A percentile compares a stretch with the other conserved stretches of the same genome.
These are phyloP conservation scores for Schwanniomyces sp. DNA, from an alignment of 805 yeast genomes.

Conservation along the genomic window DNA sequence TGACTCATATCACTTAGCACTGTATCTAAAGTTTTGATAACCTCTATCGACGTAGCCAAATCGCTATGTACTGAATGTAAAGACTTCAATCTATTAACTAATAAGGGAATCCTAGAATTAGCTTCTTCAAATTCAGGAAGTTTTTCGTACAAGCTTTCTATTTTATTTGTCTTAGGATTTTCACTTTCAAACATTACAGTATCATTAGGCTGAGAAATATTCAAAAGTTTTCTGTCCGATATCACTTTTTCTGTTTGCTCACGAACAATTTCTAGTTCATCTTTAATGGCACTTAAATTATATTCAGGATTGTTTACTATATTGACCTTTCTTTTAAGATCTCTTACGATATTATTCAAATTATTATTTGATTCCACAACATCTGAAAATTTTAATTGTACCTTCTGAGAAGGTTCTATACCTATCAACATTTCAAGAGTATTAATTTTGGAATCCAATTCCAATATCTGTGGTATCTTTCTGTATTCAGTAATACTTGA, in stretches of 20 bases:
- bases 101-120: slow-evolving; percentile 20
- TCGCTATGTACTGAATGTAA: slow-evolving; percentile 34
- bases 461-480: slow-evolving; percentile 12
- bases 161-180: slow-evolving; percentile 7
- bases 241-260: slow-evolving; percentile 25
- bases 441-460: slow-evolving; percentile 24
- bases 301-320: slow-evolving; percentile 36
- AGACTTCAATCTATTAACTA: slow-evolving; percentile 28
- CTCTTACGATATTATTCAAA: slow-evolving; percentile 26
- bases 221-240: slow-evolving; percentile 15
- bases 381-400: slow-evolving; percentile 1
- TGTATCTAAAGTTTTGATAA: slow-evolving; percentile 25
- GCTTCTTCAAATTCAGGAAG: slow-evolving; percentile 25
- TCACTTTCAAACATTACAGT: background rate
- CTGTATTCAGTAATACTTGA: background rate
- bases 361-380: slow-evolving; percentile 9
- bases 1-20: slow-evolving; percentile 19
- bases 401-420: slow-evolving; percentile 4
- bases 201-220: slow-evolving; percentile 3
- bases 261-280: slow-evolving; percentile 21
- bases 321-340: slow-evolving; percentile 30
- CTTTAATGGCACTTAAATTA: slow-evolving; percentile 21
- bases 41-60: slow-evolving; percentile 24
- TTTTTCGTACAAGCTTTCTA: slow-evolving; percentile 23
- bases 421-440: slow-evolving; percentile 24